Evolutionary conservation across 2,329 filamentous ascomycete species (phyloP).

Genomic region (Beauveria brongniartii): DNA sequence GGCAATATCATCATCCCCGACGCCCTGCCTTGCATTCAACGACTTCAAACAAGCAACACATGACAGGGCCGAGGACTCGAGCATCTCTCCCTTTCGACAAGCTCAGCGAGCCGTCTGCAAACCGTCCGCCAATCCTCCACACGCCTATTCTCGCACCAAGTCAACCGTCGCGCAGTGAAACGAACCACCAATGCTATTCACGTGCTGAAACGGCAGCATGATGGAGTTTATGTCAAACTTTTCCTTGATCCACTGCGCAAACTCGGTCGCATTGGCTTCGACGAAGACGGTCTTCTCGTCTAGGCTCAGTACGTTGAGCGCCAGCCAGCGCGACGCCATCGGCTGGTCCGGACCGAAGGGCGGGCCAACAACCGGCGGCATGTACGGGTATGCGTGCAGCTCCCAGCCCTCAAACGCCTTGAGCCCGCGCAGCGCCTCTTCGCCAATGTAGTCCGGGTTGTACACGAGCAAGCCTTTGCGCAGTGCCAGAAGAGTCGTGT

Average conservation of each 20-base stretch:
- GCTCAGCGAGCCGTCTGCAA: background rate
- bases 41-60: no score
- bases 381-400: conserved; percentile 18
- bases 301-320: conserved; percentile 20
- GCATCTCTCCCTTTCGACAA: no score
- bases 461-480: conserved; percentile 21
- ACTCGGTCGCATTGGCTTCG: conserved; percentile 18
- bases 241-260: conserved; percentile 14
- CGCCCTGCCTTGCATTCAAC: no score
- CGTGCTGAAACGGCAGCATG: conserved; percentile 22
- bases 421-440: conserved; percentile 17
- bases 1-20: no score
- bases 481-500: conserved; percentile 23
- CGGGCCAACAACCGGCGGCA: conserved; percentile 9
- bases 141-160: conserved; percentile 2
- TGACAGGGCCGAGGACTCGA: no score
- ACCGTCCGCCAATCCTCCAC: background rate
- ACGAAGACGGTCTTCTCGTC: conserved; percentile 20
- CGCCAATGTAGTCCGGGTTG: conserved; percentile 19
- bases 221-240: conserved; percentile 15
- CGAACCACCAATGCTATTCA: conserved; percentile 25
- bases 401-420: conserved; percentile 21
- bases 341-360: conserved; percentile 17
- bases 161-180: conserved; percentile 24
- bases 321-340: conserved; percentile 22